Evolutionary conservation across 2,329 filamentous ascomycete species (phyloP), one percentile per base, ranked within the genome.

Genomic region (Diplodia intermedia): DNA sequence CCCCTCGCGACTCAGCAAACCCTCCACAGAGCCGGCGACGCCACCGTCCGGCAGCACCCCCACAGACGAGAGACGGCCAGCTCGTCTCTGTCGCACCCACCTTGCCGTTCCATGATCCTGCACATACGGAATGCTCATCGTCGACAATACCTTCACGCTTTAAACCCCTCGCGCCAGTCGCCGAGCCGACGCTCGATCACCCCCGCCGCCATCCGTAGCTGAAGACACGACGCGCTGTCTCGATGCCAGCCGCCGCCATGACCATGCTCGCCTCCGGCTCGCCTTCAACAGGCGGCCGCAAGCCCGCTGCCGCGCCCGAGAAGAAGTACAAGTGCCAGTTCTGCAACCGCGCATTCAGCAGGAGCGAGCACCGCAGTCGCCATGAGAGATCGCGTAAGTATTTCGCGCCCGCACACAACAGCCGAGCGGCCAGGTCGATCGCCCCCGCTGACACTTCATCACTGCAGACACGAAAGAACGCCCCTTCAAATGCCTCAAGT

Each of bases 251-350:
- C 83, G 87, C 89, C 79, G 87, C 75, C 65, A 80, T 90, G 81
- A 88, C 89, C 75, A 85, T 87, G 74, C 83, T 86, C 74, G 81
- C 88, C 74, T 86, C 88, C 77, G 84, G 88, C 77, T 88, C 92
- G 77, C 87, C 89, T 77, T 75, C 79, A 70, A 86, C 91, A 78
- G 87, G 88, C 75, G 86, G 90, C 76, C 89, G 91, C 81, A 97
- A 96, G 83, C 82, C 90, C 73, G 75, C 76, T 70, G 83, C 90
- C 74, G 90, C 89, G 74, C 93, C 94, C 68, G 95, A 98, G 85
- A 94, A 96, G 86, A 97, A 97, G 83, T 99, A 99, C 89, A 97
- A 98, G 82, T 99, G 95, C 84, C 93, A 97, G 85, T 98, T 97
- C 82, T 98, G 95, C 85, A 94, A 94, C 83, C 88, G 95, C 81